Evolutionary conservation across 2,329 filamentous ascomycete genomes (phyloP), one percentile per base, ranked within the genome.

Genomic region (Ascochyta fabae): DNA sequence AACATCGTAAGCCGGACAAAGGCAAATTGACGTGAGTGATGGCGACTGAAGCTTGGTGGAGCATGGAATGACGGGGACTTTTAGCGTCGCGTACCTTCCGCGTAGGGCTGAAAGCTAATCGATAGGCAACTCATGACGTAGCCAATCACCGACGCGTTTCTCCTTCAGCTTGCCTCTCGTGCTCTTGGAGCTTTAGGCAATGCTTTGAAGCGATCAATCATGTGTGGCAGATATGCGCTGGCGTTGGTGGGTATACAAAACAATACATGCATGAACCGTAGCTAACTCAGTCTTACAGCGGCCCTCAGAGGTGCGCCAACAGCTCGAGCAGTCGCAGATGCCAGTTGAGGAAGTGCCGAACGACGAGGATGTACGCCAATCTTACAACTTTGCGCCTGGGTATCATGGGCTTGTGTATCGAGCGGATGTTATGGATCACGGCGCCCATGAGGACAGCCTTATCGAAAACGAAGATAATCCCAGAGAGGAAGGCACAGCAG

Each of bases 321-420:
- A 89, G 72, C 80, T 97, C 6, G 83, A 90, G 67, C 83, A 92
- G 33, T 84, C 92, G 65, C 82, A 88, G 58, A 90, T 96, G 85
- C 84, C 83, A 2, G 86, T 91, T 3, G 82, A 88, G 53, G 86
- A 92, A 53, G 86, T 84, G 0, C 90, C 91, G 0, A 83, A 84
- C 4, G 91, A 96, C 64, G 86, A 91, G 16, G 84, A 80, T 42
- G 78, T 86, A 31, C 85, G 90, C 34, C 89, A 91, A 70, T 92
- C 85, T 33, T 96, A 96, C 79, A 98, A 98, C 74, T 96, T 99
- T 71, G 92, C 94, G 0, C 95, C 95, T 0, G 90, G 93, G 0
- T 90, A 92, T 59, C 83, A 89, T 68, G 94, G 95, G 31, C 81
- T 95, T 23, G 90, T 98, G 24, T 96, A 96, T 72, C 86, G 92